Conservation (phyloP, 78 protist genomes). For the Emiliania huxleyi region DNA sequence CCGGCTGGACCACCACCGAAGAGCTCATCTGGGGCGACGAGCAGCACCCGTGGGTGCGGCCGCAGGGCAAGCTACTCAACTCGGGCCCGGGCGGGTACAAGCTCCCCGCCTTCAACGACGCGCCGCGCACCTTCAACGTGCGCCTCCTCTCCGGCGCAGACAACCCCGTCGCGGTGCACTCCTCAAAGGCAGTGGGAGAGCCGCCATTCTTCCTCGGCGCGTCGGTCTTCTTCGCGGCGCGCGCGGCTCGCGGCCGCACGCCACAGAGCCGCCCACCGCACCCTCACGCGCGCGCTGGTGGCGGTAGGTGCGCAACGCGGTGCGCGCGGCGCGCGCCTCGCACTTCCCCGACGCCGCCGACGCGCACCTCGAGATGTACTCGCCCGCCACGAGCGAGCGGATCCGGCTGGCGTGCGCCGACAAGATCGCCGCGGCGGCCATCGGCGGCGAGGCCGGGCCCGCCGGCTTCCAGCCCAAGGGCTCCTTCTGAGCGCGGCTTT, state of each 20-base stretch:
- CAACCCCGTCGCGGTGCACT: not conserved
- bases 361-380: slow-evolving; percentile 51
- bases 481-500: too few relatives aligned
- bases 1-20: slow-evolving; percentile 86
- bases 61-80: not conserved
- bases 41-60: not conserved
- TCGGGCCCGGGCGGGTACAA: slow-evolving; percentile 30
- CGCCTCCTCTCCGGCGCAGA: not conserved
- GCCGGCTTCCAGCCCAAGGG: not conserved
- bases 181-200: slow-evolving; percentile 71
- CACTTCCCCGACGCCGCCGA: not conserved
- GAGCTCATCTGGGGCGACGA: slow-evolving; percentile 56
- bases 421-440: not conserved
- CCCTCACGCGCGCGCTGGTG: too few relatives aligned
- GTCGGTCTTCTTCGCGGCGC: slow-evolving; percentile 20
- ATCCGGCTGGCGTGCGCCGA: slow-evolving; percentile 65
- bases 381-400: slow-evolving; percentile 85
- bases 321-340: slow-evolving; percentile 46
- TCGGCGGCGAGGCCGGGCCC: not conserved
- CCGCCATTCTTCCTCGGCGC: slow-evolving; percentile 65
- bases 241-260: too few relatives aligned
- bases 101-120: slow-evolving; percentile 21
- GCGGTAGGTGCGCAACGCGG: slow-evolving; percentile 16
- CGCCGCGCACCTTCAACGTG: not conserved
- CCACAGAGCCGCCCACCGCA: too few relatives aligned